Percentiles rank a stretch among this genome's conserved stretches.
Evolutionary conservation across 2,329 filamentous ascomycete genomes (phyloP).

Genomic region (Diaporthe destruens): DNA sequence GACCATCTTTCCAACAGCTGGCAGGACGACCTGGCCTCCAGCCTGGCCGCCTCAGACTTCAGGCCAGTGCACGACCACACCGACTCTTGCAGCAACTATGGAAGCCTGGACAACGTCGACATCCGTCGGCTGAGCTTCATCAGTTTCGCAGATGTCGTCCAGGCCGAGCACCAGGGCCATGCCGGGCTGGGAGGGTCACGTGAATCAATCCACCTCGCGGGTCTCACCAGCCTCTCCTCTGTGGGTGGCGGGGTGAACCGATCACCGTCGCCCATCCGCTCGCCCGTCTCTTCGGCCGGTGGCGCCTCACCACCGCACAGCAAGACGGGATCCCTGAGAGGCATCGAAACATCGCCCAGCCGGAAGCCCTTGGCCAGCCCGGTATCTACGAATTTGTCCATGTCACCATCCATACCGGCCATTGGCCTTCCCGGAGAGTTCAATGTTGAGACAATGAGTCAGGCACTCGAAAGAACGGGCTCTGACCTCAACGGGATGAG

Average conservation of each 20-base stretch:
- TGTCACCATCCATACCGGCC: constrained; percentile 36
- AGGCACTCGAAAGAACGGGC: constrained; percentile 86
- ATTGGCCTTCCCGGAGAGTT: constrained; percentile 68
- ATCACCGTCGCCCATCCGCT: constrained; percentile 84
- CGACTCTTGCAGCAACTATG: constrained; percentile 74
- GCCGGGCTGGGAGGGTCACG: constrained; percentile 65
- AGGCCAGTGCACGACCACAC: constrained; percentile 65
- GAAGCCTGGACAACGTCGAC: constrained; percentile 78
- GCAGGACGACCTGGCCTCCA: constrained; percentile 44
- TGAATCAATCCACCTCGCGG: constrained; percentile 78
- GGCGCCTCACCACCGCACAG: constrained; percentile 77
- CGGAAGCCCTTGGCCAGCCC: constrained; percentile 74
- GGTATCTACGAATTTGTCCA: constrained; percentile 55
- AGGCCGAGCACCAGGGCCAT: constrained; percentile 81
- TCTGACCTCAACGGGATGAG: constrained; percentile 76
- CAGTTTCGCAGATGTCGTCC: constrained; percentile 95
- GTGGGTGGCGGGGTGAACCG: constrained; percentile 58
- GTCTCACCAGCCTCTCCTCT: constrained; percentile 71
- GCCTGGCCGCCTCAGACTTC: constrained; percentile 56
- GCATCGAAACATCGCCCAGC: constrained; percentile 75
- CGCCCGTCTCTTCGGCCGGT: constrained; percentile 76
- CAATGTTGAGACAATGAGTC: constrained; percentile 93
- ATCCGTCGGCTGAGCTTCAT: constrained; percentile 92
- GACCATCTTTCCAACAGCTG: constrained; percentile 49
- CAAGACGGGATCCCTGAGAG: constrained; percentile 80